Conservation (phyloP, 495 filamentous ascomycete genomes). For the Pseudevernia furfuracea region DNA sequence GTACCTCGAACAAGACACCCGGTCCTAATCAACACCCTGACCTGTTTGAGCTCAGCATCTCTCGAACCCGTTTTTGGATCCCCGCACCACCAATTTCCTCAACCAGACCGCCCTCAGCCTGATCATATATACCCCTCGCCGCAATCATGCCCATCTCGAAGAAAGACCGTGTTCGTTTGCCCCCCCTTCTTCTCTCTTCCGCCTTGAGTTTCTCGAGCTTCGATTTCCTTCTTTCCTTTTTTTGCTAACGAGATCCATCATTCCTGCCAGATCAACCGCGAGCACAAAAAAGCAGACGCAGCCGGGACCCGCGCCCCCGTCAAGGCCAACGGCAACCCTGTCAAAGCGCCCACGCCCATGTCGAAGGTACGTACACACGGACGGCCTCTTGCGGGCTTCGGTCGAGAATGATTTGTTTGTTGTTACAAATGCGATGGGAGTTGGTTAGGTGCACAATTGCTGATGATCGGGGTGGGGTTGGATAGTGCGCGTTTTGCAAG, state of each 20-base stretch:
- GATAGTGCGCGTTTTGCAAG: constrained; percentile 32
- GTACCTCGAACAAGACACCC: no score
- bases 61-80: not conserved
- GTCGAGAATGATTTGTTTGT: no score
- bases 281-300: constrained; percentile 37
- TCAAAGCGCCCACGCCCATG: constrained; percentile 35
- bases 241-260: not conserved
- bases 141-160: constrained; percentile 5
- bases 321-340: constrained; percentile 35
- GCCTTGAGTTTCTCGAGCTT: no score
- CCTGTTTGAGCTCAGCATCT: not conserved
- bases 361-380: constrained; percentile 31
- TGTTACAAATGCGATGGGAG: no score
- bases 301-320: constrained; percentile 35
- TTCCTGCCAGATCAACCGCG: constrained; percentile 27
- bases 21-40: not conserved
- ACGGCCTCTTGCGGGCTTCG: no score
- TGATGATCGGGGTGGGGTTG: not conserved
- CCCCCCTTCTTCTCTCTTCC: no score
- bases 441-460: not conserved
- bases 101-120: not conserved
- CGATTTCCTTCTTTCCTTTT: no score
- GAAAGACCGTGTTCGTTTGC: not conserved
- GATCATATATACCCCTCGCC: not conserved
- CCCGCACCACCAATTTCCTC: not conserved